Conservation (phyloP, 106 monocot genomes). For the Narthecium ossifragum region DNA sequence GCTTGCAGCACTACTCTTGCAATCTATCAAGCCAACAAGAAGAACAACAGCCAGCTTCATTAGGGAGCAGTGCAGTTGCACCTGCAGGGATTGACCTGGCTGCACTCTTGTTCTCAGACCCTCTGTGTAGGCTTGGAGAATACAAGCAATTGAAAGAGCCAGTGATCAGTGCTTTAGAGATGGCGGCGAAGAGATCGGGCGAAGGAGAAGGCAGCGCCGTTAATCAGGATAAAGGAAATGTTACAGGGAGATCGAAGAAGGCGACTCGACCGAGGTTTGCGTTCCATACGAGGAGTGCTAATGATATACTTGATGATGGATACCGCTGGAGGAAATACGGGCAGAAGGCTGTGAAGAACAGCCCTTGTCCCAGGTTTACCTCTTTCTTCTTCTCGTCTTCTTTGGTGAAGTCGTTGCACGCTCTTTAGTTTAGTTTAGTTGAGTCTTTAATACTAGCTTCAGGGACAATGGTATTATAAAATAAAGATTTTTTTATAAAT, state of each 20-base stretch:
- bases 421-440: too few species aligned
- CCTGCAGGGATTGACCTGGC: constrained; percentile 8
- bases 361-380: constrained; percentile 47
- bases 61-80: constrained; percentile 1
- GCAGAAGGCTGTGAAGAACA: constrained; percentile 85
- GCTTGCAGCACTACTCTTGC: constrained; percentile 6
- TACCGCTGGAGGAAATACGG: constrained; percentile 84
- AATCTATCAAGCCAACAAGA: constrained; percentile 6
- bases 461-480: too few species aligned
- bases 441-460: too few species aligned
- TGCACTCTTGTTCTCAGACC: not conserved
- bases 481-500: too few species aligned
- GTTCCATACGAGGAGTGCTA: constrained; percentile 67
- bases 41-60: not conserved
- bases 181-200: not conserved
- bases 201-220: not conserved
- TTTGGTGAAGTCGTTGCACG: too few species aligned
- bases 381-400: not conserved
- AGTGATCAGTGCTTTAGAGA: not conserved
- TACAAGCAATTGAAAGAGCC: not conserved
- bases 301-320: constrained; percentile 70
- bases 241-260: constrained; percentile 26
- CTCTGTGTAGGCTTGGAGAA: not conserved
- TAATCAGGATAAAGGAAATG: constrained; percentile 16
- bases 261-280: constrained; percentile 47